A percentile compares a stretch with the other conserved stretches of the same genome.
Evolutionary conservation across 2,329 filamentous ascomycete species (phyloP).

Genomic region (Aspergillus sp.): DNA sequence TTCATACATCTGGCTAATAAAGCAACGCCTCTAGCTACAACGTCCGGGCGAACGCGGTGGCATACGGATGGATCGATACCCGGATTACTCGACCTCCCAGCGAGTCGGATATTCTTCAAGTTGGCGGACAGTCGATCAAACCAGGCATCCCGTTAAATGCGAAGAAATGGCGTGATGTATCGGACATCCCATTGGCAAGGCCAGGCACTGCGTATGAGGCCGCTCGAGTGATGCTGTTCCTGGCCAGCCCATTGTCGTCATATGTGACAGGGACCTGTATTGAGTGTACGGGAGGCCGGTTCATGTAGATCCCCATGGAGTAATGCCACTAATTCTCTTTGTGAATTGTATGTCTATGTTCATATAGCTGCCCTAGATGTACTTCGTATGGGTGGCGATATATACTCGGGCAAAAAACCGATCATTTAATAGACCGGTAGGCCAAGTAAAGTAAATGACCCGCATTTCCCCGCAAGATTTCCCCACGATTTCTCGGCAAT

Average conservation of each 20-base stretch:
- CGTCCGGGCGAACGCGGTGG: conserved; percentile 72
- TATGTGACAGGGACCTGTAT: conserved; percentile 14
- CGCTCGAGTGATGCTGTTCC: conserved; percentile 15
- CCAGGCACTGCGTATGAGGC: conserved; percentile 58
- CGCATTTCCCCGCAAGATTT: no score
- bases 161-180: conserved; percentile 17
- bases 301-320: neutral
- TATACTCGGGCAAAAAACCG: no score
- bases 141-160: conserved; percentile 11
- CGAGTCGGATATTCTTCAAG: neutral
- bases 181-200: conserved; percentile 70
- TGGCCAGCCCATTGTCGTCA: conserved; percentile 17
- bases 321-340: no score
- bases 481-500: no score
- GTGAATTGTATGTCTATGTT: no score
- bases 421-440: no score
- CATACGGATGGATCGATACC: conserved; percentile 73
- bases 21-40: neutral
- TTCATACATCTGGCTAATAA: no score
- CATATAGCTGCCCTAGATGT: no score
- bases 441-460: no score
- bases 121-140: neutral
- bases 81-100: conserved; percentile 50
- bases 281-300: neutral
- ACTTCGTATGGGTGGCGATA: no score